Conservation (phyloP, 2,329 filamentous ascomycete species). For the Teratosphaeria epicoccoides region DNA sequence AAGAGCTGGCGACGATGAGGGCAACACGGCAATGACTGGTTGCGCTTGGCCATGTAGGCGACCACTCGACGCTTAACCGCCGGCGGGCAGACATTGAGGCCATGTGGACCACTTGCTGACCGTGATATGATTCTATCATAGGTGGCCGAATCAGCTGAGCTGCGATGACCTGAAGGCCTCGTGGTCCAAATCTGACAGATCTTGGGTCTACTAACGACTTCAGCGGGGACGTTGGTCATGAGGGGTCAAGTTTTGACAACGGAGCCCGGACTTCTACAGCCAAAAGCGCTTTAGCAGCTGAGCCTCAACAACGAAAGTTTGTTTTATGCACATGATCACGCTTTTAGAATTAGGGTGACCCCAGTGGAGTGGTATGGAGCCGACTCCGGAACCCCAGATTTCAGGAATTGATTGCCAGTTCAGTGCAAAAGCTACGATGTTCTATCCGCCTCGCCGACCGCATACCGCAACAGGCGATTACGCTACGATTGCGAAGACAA, state of each 20-base stretch:
- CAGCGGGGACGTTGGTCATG: neutral
- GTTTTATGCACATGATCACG: neutral
- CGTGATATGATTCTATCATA: neutral
- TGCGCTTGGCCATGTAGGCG: neutral
- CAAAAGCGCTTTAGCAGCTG: neutral
- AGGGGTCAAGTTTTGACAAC: neutral
- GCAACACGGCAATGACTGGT: no score
- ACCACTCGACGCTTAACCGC: no score
- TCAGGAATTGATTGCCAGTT: neutral
- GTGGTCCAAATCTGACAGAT: neutral
- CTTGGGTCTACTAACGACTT: neutral
- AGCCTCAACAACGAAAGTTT: neutral
- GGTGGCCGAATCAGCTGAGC: neutral
- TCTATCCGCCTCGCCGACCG: neutral
- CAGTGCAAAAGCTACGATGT: neutral
- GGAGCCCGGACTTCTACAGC: neutral
- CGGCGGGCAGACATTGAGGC: no score
- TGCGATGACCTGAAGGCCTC: neutral
- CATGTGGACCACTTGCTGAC: neutral
- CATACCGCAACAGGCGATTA: neutral
- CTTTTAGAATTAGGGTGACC: neutral
- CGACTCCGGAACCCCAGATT: neutral
- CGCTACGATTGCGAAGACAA: neutral
- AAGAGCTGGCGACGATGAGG: no score
- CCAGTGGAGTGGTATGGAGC: neutral